Conservation (phyloP, 352 stramenopile species). For the Phytophthora chlamydospora region DNA sequence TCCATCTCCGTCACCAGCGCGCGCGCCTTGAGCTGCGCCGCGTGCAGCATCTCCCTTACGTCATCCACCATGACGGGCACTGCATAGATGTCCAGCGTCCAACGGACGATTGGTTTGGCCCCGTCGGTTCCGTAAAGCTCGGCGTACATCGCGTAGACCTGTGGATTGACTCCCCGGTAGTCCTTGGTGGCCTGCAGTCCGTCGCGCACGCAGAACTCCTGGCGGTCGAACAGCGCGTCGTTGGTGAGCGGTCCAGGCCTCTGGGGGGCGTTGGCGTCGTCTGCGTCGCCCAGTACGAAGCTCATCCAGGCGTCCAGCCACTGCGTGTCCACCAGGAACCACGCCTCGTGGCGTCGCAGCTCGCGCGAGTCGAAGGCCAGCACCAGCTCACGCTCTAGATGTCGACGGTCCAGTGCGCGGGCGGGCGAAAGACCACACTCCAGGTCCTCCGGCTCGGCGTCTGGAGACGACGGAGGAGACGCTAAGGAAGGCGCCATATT, state of each 20-base stretch:
- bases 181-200: slow-evolving; percentile 66
- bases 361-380: slow-evolving; percentile 70
- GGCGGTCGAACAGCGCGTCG: slow-evolving; percentile 74
- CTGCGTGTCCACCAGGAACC: slow-evolving; percentile 77
- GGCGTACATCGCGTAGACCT: slow-evolving; percentile 78
- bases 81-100: slow-evolving; percentile 83
- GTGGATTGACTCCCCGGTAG: slow-evolving; percentile 80
- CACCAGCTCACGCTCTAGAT: slow-evolving; percentile 67
- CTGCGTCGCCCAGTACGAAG: slow-evolving; percentile 73
- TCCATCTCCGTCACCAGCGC: slow-evolving; percentile 69
- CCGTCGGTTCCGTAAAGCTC: slow-evolving; percentile 75
- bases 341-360: slow-evolving; percentile 72
- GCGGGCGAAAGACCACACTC: slow-evolving; percentile 21
- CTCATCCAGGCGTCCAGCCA: slow-evolving; percentile 86
- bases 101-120: slow-evolving; percentile 72
- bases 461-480: slow-evolving; percentile 5
- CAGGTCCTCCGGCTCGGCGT: slow-evolving; percentile 24
- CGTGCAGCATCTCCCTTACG: slow-evolving; percentile 73
- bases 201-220: slow-evolving; percentile 68
- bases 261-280: slow-evolving; percentile 51
- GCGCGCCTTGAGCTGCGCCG: slow-evolving; percentile 62
- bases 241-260: slow-evolving; percentile 73
- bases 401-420: slow-evolving; percentile 11
- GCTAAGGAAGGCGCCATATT: slow-evolving; percentile 15
- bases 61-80: slow-evolving; percentile 82